Conservation (phyloP, 805 yeast genomes). For the Brettanomyces naardenensis region DNA sequence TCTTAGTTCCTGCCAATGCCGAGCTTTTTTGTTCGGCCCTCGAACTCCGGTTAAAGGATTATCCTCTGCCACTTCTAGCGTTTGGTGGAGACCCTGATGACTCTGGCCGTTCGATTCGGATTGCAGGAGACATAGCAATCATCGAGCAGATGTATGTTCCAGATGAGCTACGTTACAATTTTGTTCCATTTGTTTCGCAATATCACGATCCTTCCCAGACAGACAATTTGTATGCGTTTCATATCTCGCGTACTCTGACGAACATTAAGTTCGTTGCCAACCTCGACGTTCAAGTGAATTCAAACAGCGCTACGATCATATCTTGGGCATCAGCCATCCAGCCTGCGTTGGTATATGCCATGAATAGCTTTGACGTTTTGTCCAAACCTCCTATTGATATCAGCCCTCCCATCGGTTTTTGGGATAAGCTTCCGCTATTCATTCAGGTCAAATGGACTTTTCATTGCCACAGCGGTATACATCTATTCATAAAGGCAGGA, state of each 20-base stretch:
- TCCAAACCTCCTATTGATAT: constrained; percentile 67
- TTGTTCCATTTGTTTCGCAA: constrained; percentile 42
- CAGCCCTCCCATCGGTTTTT: constrained; percentile 56
- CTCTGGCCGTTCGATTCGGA: constrained; percentile 22
- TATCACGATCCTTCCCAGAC: constrained; percentile 17
- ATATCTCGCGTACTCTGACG: constrained; percentile 54
- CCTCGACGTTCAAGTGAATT: constrained; percentile 35
- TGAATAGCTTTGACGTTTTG: constrained; percentile 58
- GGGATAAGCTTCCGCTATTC: constrained; percentile 58
- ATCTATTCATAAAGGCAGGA: constrained; percentile 56
- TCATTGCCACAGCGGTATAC: constrained; percentile 41
- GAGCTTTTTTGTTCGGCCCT: constrained; percentile 35
- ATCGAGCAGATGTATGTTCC: constrained; percentile 57
- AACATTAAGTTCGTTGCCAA: constrained; percentile 51
- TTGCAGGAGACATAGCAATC: constrained; percentile 44
- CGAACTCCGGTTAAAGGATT: constrained; percentile 43
- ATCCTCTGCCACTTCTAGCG: constrained; percentile 48
- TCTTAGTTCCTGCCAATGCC: constrained; percentile 42
- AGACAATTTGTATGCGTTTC: constrained; percentile 50
- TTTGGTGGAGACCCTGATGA: constrained; percentile 40
- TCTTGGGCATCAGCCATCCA: constrained; percentile 61
- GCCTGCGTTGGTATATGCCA: constrained; percentile 51
- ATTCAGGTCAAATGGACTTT: constrained; percentile 47
- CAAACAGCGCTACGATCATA: constrained; percentile 41
- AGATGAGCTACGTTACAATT: constrained; percentile 28